Percentiles rank a stretch among this genome's conserved stretches.
These are phyloP conservation scores for Aspergillus sp. DNA, from an alignment of 2,329 filamentous ascomycete species.

Conservation along the genomic window DNA sequence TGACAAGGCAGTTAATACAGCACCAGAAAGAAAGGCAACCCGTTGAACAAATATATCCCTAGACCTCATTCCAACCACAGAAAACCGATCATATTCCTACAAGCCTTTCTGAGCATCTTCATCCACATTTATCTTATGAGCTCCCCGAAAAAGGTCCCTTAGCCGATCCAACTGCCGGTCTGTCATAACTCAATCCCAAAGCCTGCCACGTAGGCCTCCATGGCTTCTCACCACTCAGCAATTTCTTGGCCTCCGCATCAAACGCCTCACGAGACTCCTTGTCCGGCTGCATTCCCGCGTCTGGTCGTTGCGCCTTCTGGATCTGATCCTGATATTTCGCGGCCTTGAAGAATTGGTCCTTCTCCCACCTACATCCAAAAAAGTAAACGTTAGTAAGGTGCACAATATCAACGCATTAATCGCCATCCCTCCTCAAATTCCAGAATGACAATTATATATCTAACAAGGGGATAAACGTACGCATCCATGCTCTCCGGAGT, in stretches of 20 bases:
- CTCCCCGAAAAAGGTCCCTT: constrained; percentile 14
- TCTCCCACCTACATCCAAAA: constrained; percentile 56
- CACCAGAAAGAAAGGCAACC: neutral
- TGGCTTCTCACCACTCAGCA: constrained; percentile 60
- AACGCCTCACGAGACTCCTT: constrained; percentile 48
- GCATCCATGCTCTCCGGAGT: constrained; percentile 60
- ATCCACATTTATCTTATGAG: constrained; percentile 9
- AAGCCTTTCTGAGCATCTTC: neutral
- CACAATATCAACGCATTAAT: neutral
- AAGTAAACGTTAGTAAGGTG: constrained; percentile 14
- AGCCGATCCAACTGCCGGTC: constrained; percentile 22
- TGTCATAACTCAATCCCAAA: constrained; percentile 40
- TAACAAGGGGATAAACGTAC: constrained; percentile 43
- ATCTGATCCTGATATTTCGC: constrained; percentile 48
- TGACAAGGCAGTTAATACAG: constrained; percentile 11
- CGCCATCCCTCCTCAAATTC: neutral
- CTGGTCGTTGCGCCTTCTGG: constrained; percentile 35
- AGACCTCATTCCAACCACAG: neutral
- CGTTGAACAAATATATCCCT: neutral
- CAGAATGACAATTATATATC: neutral
- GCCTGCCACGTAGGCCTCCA: constrained; percentile 59
- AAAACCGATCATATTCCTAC: neutral
- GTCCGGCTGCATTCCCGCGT: constrained; percentile 37
- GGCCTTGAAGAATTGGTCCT: constrained; percentile 57
- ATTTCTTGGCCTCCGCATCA: constrained; percentile 60